Evolutionary conservation across 371 early-diverging fungal species (phyloP).

Genomic region (Entomophthora muscae): DNA sequence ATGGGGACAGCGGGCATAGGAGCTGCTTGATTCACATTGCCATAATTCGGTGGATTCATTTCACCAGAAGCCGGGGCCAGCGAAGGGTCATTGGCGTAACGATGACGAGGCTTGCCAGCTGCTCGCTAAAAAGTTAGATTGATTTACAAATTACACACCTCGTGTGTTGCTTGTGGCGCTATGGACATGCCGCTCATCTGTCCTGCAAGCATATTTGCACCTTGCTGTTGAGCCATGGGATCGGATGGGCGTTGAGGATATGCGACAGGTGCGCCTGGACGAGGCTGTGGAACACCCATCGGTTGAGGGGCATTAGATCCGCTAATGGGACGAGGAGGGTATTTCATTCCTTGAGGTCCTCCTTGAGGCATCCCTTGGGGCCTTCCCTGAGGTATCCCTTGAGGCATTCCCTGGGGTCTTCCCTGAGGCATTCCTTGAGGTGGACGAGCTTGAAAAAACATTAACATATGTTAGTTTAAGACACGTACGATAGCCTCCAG

Average conservation of each 20-base stretch:
- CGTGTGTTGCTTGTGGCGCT: background rate
- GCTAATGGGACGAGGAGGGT: background rate
- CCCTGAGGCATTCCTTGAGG: background rate
- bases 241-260: background rate
- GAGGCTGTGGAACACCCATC: background rate
- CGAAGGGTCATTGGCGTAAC: conserved; percentile 7
- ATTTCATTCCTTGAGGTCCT: background rate
- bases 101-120: background rate
- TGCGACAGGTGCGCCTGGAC: background rate
- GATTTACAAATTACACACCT: background rate
- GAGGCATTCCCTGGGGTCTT: background rate
- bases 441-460: background rate
- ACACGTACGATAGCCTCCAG: background rate
- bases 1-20: background rate
- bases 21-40: background rate
- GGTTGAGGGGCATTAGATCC: background rate
- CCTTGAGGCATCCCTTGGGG: background rate
- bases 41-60: background rate
- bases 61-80: background rate
- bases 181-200: background rate
- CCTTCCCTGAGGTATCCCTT: background rate
- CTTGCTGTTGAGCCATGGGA: background rate
- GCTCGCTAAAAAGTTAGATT: background rate
- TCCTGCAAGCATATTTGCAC: background rate
- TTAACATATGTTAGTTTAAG: background rate